phyloP scores from a whole-genome alignment of 2,329 filamentous ascomycete genomes.

The Talaromyces albobiverticillius region DNA sequence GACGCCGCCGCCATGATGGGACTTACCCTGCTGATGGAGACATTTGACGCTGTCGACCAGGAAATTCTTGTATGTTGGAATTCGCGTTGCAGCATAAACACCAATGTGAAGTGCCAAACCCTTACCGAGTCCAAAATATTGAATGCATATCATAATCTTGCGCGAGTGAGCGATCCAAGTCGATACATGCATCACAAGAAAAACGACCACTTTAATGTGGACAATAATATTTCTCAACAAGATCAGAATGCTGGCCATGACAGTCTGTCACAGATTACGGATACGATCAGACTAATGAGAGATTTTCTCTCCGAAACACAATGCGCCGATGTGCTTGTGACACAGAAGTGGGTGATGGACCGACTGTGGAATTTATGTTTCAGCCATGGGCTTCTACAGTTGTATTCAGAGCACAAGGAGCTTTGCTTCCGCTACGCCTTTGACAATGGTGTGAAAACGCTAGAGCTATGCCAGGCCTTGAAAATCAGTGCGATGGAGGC shows the following conservation, averaged over 20 bases:
- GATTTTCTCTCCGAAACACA: slow-evolving; percentile 35
- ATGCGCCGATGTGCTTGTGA: slow-evolving; percentile 41
- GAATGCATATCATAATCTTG: slow-evolving; percentile 34
- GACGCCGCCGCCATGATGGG: slow-evolving; percentile 44
- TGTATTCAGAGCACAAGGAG: slow-evolving; percentile 34
- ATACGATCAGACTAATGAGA: slow-evolving; percentile 17
- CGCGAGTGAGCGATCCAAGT: slow-evolving; percentile 30
- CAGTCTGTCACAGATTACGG: slow-evolving; percentile 5
- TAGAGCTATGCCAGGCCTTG: slow-evolving; percentile 33
- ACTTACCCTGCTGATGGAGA: slow-evolving; percentile 42
- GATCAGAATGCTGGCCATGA: neutral
- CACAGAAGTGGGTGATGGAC: slow-evolving; percentile 44
- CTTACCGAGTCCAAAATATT: slow-evolving; percentile 61
- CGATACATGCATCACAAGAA: slow-evolving; percentile 27
- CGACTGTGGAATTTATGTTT: slow-evolving; percentile 42
- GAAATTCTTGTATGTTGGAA: slow-evolving; percentile 45
- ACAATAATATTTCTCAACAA: slow-evolving; percentile 24
- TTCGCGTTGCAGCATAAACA: slow-evolving; percentile 52
- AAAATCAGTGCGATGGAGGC: slow-evolving; percentile 40
- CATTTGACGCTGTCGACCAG: slow-evolving; percentile 45
- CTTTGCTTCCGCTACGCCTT: slow-evolving; percentile 37
- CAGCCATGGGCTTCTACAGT: slow-evolving; percentile 36
- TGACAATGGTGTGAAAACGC: slow-evolving; percentile 31
- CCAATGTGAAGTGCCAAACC: slow-evolving; percentile 63
- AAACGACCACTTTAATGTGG: slow-evolving; percentile 37